Evolutionary conservation across 257 asterid species (phyloP).

Genomic region (Ehretia macrophylla): DNA sequence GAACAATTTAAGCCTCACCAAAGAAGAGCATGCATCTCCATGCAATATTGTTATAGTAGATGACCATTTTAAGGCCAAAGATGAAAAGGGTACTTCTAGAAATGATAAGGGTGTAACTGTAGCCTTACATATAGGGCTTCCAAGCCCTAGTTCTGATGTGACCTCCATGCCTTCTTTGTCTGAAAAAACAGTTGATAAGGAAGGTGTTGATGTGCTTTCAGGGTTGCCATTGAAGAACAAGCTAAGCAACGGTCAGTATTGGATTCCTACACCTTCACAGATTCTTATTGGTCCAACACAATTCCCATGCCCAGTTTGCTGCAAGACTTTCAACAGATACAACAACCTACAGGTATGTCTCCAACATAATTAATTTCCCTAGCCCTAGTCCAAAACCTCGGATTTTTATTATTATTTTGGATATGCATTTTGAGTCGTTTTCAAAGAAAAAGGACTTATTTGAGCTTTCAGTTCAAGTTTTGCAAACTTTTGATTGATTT

Average conservation of each 20-base stretch:
- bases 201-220: conserved; percentile 29
- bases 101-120: conserved; percentile 26
- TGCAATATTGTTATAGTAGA: conserved; percentile 16
- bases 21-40: conserved; percentile 19
- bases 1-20: conserved; percentile 34
- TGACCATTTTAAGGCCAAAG: not conserved
- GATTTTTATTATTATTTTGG: not conserved
- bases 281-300: conserved; percentile 85
- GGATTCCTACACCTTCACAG: conserved; percentile 82
- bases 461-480: too few species aligned
- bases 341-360: conserved; percentile 87
- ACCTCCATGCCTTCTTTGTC: conserved; percentile 11
- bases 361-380: not conserved
- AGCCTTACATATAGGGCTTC: conserved; percentile 68
- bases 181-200: conserved; percentile 13
- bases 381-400: not conserved
- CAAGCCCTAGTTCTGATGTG: conserved; percentile 51
- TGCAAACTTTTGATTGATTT: not conserved
- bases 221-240: conserved; percentile 56
- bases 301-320: conserved; percentile 77
- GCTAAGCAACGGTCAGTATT: conserved; percentile 63
- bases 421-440: not conserved
- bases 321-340: conserved; percentile 86
- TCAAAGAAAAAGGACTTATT: not conserved
- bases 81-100: not conserved